Evolutionary conservation across 352 stramenopile genomes (phyloP).

Genomic region (Blastocystis sp.): DNA sequence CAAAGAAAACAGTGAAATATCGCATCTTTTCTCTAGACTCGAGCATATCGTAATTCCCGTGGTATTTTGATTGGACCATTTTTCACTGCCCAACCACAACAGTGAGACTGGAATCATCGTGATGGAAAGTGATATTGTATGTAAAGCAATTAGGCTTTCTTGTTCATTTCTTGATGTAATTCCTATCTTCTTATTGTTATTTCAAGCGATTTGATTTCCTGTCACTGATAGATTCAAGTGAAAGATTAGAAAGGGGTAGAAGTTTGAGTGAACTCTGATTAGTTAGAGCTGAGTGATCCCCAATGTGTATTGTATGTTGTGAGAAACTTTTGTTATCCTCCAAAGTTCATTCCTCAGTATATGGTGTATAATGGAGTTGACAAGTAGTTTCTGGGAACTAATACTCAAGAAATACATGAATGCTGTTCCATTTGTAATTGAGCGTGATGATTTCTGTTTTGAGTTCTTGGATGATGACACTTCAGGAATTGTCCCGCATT

Average conservation of each 20-base stretch:
- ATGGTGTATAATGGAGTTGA: neutral
- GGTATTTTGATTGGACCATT: neutral
- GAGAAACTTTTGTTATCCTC: neutral
- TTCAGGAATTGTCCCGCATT: conserved; percentile 36
- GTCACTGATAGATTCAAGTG: neutral
- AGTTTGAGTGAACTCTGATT: neutral
- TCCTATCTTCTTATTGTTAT: neutral
- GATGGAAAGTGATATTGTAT: neutral
- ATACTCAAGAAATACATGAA: neutral
- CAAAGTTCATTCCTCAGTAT: conserved; percentile 45
- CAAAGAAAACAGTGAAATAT: too few relatives aligned
- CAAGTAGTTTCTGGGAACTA: conserved; percentile 59
- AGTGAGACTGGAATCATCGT: neutral
- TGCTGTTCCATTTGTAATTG: conserved; percentile 2
- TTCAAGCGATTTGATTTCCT: conserved; percentile 60
- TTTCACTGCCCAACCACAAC: neutral
- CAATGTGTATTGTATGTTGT: conserved; percentile 17
- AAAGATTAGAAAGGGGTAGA: neutral
- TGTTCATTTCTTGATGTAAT: conserved; percentile 26
- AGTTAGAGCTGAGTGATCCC: conserved; percentile 2
- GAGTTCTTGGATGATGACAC: conserved; percentile 35
- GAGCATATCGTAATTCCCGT: neutral
- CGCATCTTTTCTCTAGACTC: neutral
- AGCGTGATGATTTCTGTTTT: conserved; percentile 31
- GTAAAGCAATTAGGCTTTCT: conserved; percentile 10